phyloP scores from a whole-genome alignment of 2,329 filamentous ascomycete species.

The Teratosphaeria epicoccoides region DNA sequence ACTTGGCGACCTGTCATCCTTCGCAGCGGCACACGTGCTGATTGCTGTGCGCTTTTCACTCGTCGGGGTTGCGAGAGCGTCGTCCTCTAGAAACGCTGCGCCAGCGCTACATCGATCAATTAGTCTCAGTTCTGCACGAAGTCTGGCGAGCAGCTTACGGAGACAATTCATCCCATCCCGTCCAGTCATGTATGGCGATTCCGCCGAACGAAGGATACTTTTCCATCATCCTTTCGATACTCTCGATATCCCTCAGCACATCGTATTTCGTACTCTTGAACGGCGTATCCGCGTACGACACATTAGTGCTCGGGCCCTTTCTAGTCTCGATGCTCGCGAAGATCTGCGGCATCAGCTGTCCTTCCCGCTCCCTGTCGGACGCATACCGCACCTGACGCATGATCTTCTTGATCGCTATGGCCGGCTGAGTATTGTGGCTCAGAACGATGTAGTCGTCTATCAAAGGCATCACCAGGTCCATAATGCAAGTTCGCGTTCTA shows the following conservation, averaged over 20 bases:
- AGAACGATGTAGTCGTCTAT: slow-evolving; percentile 10
- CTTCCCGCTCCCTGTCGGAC: not conserved
- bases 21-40: not conserved
- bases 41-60: not conserved
- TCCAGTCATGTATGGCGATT: slow-evolving; percentile 1
- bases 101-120: not conserved
- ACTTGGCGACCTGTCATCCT: not conserved
- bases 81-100: not conserved
- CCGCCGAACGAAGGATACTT: slow-evolving; percentile 4
- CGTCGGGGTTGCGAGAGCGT: not conserved
- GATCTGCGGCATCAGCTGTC: slow-evolving; percentile 1
- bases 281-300: slow-evolving; percentile 2
- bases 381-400: slow-evolving; percentile 7
- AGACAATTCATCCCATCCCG: not conserved
- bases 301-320: not conserved
- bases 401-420: slow-evolving; percentile 1
- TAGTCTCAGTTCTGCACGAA: not conserved
- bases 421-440: slow-evolving; percentile 8
- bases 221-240: not conserved
- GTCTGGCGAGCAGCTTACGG: not conserved
- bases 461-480: slow-evolving; percentile 9
- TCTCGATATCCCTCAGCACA: not conserved
- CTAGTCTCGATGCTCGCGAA: slow-evolving; percentile 1
- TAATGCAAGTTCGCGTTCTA: slow-evolving; percentile 3
- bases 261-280: not conserved